Conservation (phyloP, 2,329 filamentous ascomycete genomes). For the Beauveria caledonica region DNA sequence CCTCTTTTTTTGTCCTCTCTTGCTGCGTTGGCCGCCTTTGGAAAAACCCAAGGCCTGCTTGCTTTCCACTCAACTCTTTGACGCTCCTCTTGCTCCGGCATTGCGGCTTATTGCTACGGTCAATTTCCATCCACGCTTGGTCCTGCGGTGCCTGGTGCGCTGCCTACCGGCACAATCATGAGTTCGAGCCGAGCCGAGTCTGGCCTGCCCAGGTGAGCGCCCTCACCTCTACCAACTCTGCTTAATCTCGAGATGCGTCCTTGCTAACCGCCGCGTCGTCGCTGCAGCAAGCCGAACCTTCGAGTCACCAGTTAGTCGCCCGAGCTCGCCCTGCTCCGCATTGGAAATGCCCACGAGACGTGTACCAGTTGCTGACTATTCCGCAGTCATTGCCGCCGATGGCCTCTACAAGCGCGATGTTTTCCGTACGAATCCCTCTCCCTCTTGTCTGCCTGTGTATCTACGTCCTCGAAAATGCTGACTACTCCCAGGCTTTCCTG, state of each 20-base stretch:
- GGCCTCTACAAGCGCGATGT: constrained; percentile 99
- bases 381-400: constrained; percentile 91
- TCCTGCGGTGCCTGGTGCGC: constrained; percentile 10
- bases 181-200: constrained; percentile 27
- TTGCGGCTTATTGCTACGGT: constrained; percentile 3
- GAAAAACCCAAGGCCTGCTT: neutral
- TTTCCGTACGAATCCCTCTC: constrained; percentile 62
- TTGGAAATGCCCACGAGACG: neutral
- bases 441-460: constrained; percentile 19
- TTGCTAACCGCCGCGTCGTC: constrained; percentile 22
- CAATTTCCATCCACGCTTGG: neutral
- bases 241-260: constrained; percentile 11
- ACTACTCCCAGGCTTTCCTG: constrained; percentile 69
- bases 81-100: neutral
- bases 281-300: constrained; percentile 68
- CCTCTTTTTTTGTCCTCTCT: neutral
- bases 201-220: constrained; percentile 28
- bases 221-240: neutral
- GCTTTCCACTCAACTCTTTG: neutral
- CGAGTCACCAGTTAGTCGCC: constrained; percentile 75
- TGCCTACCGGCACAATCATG: constrained; percentile 13
- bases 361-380: constrained; percentile 28
- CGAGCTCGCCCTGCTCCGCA: neutral
- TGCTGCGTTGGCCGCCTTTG: constrained; percentile 1
- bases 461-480: constrained; percentile 16